A percentile compares a stretch with the other conserved stretches of the same genome.
Conservation (phyloP, 768 basidiomycete species). For the Amanita rubescens region DNA sequence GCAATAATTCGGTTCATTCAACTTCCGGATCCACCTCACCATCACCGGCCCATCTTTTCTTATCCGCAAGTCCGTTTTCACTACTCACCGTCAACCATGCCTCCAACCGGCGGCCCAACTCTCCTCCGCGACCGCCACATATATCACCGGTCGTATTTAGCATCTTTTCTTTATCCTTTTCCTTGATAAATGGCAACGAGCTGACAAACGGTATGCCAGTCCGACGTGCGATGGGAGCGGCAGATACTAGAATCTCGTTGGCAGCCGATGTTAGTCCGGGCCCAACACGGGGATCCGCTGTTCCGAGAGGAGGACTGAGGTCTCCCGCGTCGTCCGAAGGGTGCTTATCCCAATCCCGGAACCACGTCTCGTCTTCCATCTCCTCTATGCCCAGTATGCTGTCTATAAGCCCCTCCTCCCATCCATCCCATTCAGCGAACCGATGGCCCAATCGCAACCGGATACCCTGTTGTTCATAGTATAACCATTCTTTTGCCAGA, state of each 20-base stretch:
- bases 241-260: neutral
- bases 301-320: conserved; percentile 1
- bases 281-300: conserved; percentile 2
- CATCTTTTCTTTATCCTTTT: conserved; percentile 64
- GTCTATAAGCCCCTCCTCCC: conserved; percentile 79
- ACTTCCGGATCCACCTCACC: neutral
- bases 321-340: neutral
- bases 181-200: conserved; percentile 43
- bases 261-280: conserved; percentile 2
- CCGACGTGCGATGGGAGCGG: neutral
- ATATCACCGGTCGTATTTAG: conserved; percentile 66
- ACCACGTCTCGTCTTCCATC: conserved; percentile 59
- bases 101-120: conserved; percentile 67
- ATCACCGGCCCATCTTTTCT: neutral
- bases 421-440: conserved; percentile 84
- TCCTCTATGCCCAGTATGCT: conserved; percentile 71
- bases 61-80: conserved; percentile 15
- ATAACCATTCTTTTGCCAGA: conserved; percentile 64
- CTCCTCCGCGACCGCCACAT: conserved; percentile 74
- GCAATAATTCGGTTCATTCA: neutral
- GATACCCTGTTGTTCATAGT: conserved; percentile 58
- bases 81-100: conserved; percentile 60
- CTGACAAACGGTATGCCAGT: neutral
- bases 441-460: conserved; percentile 72
- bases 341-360: conserved; percentile 29